phyloP scores from a whole-genome alignment of 805 yeast genomes.

The Diddensiella santjacobensis region DNA sequence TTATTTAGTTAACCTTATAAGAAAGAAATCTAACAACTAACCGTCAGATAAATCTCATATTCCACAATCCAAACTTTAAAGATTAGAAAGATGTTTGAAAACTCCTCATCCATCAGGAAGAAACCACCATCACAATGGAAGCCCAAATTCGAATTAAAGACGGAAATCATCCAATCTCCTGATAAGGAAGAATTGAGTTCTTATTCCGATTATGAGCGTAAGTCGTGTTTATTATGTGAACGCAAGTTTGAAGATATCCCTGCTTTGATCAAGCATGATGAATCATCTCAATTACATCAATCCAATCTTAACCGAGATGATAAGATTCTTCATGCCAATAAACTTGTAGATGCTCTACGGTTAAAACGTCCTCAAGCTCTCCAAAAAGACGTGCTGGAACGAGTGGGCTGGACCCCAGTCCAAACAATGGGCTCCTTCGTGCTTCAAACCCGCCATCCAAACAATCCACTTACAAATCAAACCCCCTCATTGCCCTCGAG shows the following conservation, averaged over 20 bases:
- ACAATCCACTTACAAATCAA: background rate
- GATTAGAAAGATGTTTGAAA: no score
- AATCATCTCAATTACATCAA: background rate
- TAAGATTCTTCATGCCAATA: background rate
- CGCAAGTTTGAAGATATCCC: background rate
- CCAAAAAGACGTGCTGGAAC: background rate
- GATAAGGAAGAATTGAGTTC: no score
- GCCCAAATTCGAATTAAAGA: conserved; percentile 1
- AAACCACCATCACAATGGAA: no score
- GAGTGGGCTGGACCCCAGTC: background rate
- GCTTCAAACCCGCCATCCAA: background rate
- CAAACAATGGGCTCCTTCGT: background rate
- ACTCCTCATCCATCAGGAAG: no score
- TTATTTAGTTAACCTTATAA: no score
- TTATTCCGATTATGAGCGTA: background rate
- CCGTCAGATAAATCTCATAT: no score
- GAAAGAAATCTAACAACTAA: no score
- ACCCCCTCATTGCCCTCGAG: no score
- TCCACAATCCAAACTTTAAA: no score
- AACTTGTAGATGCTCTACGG: background rate
- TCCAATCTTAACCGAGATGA: background rate
- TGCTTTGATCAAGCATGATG: background rate
- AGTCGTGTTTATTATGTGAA: conserved; percentile 1
- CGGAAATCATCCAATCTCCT: background rate
- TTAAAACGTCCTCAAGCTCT: background rate